Evolutionary conservation across 805 yeast genomes (phyloP), one percentile per base, ranked within the genome.

Genomic region (Metschnikowia borealis): DNA sequence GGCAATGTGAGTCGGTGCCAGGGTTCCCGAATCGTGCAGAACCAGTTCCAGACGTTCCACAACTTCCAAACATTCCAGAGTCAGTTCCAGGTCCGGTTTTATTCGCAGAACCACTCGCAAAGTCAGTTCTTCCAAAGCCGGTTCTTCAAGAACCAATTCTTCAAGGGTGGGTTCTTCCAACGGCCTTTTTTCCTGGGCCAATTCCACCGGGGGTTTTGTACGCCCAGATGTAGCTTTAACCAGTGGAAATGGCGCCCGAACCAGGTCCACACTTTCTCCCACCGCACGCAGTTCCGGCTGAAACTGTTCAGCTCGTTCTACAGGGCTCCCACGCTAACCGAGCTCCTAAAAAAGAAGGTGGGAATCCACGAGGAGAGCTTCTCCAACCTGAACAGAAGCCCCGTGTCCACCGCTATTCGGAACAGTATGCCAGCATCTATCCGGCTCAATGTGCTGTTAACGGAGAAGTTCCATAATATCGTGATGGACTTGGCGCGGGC

Each of bases 371-470:
- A 47, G 20, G 53, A 53, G 5, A 10, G 29, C 1, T 26, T 26
- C 11, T 26, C 11, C 29, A 26, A 26, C 11, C 11, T 10, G 5
- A 26, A 26, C 4, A 26, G 29, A 26, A 26, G 29, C 6, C 47
- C 17, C 8, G 44, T 43, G 3, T 33, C 31, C 21, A 32, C 49
- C 2, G 43, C 31, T 21, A 18, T 32, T 5, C 44, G 48, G 6
- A 41, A 39, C 20, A 38, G 41, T 11, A 47, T 45, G 18, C 53
- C 57, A 6, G 21, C 54, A 21, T 20, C 53, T n/a, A 51, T 67
- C 38, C 58, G 70, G 38, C 57, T 68, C 41, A 65, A 68, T 53
- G 39, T 67, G 6, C 64, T 69, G 49, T 59, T 67, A 52, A 58
- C 68, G 6, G 61, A 68, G 29, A 49, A 54, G 34, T 58, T 58